Conservation (phyloP, 2,329 filamentous ascomycete species). For the Aureobasidium vineae region DNA sequence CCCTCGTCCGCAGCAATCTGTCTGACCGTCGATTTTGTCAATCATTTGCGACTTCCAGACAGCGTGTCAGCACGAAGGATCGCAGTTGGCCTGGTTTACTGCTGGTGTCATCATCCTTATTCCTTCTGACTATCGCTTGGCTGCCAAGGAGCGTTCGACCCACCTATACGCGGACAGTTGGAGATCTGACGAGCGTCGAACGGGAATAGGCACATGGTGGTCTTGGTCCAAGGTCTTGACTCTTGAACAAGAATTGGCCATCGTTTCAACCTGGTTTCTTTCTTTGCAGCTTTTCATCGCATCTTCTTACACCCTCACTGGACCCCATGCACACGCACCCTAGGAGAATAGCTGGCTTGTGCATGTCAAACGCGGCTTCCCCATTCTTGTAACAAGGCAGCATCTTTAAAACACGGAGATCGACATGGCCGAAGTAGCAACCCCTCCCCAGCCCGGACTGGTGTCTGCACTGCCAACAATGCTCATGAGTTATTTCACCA, state of each 20-base stretch:
- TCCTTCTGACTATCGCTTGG: constrained; percentile 14
- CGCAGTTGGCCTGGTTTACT: not conserved
- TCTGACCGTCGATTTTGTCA: constrained; percentile 15
- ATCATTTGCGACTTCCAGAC: not conserved
- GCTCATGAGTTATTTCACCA: constrained; percentile 28
- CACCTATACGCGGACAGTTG: constrained; percentile 16
- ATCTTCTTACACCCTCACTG: not conserved
- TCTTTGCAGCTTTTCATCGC: not conserved
- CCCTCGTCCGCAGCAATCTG: constrained; percentile 16
- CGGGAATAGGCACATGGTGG: constrained; percentile 18
- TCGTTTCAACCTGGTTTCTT: constrained; percentile 12
- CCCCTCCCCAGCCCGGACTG: constrained; percentile 15
- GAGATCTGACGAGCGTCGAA: constrained; percentile 16
- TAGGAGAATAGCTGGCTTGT: not conserved
- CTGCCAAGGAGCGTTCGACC: constrained; percentile 22
- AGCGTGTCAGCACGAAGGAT: constrained; percentile 9
- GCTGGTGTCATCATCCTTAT: constrained; percentile 16
- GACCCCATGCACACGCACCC: not conserved
- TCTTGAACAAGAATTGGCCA: constrained; percentile 11
- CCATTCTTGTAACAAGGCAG: constrained; percentile 13
- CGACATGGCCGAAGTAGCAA: constrained; percentile 3
- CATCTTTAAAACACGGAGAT: constrained; percentile 1
- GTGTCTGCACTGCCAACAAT: constrained; percentile 42
- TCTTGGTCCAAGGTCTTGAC: constrained; percentile 8
- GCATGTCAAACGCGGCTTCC: constrained; percentile 13